Evolutionary conservation across 371 early-diverging fungal genomes (phyloP).

Genomic region (Mucor piriformis): DNA sequence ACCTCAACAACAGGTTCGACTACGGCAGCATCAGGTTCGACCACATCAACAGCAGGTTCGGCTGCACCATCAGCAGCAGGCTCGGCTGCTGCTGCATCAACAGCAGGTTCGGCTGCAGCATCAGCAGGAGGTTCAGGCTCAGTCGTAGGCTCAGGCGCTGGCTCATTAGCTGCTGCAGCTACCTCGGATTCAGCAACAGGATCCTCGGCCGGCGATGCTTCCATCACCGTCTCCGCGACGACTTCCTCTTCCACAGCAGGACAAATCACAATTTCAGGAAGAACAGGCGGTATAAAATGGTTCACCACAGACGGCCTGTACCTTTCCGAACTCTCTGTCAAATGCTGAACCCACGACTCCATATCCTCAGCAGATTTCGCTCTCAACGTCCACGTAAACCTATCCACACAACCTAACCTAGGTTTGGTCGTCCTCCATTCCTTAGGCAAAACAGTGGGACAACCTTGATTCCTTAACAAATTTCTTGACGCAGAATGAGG

Average conservation of each 20-base stretch:
- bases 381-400: conserved; percentile 34
- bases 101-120: not conserved
- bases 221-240: not conserved
- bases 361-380: conserved; percentile 44
- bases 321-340: conserved; percentile 26
- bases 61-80: not conserved
- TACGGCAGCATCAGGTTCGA: not conserved
- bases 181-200: not conserved
- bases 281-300: not conserved
- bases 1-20: no score
- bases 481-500: conserved; percentile 26
- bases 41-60: not conserved
- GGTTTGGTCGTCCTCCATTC: conserved; percentile 20
- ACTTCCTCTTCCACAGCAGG: not conserved
- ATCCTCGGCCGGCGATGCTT: not conserved
- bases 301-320: not conserved
- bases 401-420: conserved; percentile 11
- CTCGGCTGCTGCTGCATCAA: not conserved
- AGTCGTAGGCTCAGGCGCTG: not conserved
- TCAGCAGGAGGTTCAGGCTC: not conserved
- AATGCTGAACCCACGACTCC: conserved; percentile 40
- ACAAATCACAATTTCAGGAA: conserved; percentile 1
- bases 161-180: not conserved
- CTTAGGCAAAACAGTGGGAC: conserved; percentile 6
- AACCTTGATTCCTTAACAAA: conserved; percentile 9